Evolutionary conservation across 2,329 filamentous ascomycete genomes (phyloP), one percentile per base, ranked within the genome.

Genomic region (Trichoderma citrinoviride): DNA sequence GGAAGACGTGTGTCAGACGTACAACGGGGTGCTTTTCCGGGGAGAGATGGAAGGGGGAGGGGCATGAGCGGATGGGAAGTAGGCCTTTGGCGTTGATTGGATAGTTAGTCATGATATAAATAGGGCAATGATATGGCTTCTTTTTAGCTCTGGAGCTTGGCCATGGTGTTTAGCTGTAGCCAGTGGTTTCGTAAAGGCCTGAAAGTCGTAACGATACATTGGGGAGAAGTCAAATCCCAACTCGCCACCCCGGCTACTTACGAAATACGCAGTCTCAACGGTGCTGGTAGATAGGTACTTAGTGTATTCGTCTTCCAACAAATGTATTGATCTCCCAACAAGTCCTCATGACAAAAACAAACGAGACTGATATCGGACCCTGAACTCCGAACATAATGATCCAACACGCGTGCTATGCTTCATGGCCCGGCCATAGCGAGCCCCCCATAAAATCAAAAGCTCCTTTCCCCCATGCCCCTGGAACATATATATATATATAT

Each of bases 1-100:
- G 70, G 58, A 61, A 25, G 57, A 72, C 37, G 67, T 77, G 15
- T 77, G 75, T 60, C 66, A 67, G 8, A 55, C 70, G 21, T 67
- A 69, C 49, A 68, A 73, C 37, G 65, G 66, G 7, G 19, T 65
- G 1, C 66, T 74, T 5, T 73, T 75, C 12, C 64, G 56, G 12
- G 73, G 73, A 8, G 71, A 66, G 40, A 70, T 53, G 12, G 65
- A 60, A 43, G 52, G n/a, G 19, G 25, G 25, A 7, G 52, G 17
- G 17, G 41, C 15, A 37, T 19, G 41, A n/a, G 7, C 27, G 6
- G 41, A 52, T 2, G 15, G 52, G n/a, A 15, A 49, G 4, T 44
- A 17, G 43, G 40, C 3, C n/a, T 41, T 21, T 5, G 21, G 17
- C 40, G 2, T 8, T 27, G 3, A 12, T 25, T 29, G 41, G 6